Evolutionary conservation across 768 basidiomycete species (phyloP).

Genomic region (Phlebiopsis flavidoalba): DNA sequence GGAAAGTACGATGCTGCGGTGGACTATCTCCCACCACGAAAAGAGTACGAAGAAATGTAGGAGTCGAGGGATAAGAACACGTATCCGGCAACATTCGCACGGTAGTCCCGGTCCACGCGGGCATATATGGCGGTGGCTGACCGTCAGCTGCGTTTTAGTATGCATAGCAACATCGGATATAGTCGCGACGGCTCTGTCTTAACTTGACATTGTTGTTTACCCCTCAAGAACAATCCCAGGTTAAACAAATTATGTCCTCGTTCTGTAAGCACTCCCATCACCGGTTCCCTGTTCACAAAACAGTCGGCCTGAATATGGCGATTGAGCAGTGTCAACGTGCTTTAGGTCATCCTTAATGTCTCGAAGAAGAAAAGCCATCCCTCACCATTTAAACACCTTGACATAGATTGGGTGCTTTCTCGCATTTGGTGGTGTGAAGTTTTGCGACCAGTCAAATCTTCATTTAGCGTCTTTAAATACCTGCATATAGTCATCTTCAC

Average conservation of each 20-base stretch:
- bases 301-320: too few species aligned
- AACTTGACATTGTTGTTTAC: slow-evolving; percentile 70
- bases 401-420: slow-evolving; percentile 58
- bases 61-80: slow-evolving; percentile 81
- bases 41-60: slow-evolving; percentile 70
- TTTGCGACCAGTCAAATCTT: slow-evolving; percentile 1
- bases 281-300: too few species aligned
- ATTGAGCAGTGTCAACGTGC: slow-evolving; percentile 7
- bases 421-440: slow-evolving; percentile 92
- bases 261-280: slow-evolving; percentile 45
- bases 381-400: not conserved
- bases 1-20: slow-evolving; percentile 53
- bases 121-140: not conserved
- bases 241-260: slow-evolving; percentile 73
- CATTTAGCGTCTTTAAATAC: not conserved
- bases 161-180: slow-evolving; percentile 75
- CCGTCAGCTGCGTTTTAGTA: slow-evolving; percentile 32
- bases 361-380: slow-evolving; percentile 19
- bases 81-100: slow-evolving; percentile 83
- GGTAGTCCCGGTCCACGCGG: slow-evolving; percentile 32
- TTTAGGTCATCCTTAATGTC: slow-evolving; percentile 1
- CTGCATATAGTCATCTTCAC: slow-evolving; percentile 61
- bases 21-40: slow-evolving; percentile 50
- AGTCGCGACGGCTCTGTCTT: slow-evolving; percentile 55
- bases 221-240: slow-evolving; percentile 48